A percentile compares a stretch with the other conserved stretches of the same genome.
Evolutionary conservation across 2,329 filamentous ascomycete genomes (phyloP).

Genomic region (Talaromyces sp.): DNA sequence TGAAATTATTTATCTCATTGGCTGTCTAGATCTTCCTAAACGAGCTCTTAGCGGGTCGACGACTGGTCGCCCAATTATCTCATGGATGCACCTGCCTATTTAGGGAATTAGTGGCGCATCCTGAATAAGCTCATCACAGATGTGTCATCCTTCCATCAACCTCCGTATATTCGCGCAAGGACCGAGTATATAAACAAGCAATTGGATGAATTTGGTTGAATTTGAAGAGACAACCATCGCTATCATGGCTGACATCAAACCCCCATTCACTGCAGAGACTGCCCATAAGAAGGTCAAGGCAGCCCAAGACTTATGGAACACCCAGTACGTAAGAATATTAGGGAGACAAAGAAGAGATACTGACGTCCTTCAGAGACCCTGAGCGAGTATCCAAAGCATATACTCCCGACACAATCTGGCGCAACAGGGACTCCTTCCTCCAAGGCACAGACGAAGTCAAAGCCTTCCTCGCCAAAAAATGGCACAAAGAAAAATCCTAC

Average conservation of each 20-base stretch:
- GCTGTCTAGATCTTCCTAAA: slow-evolving; percentile 19
- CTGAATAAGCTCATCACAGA: background rate
- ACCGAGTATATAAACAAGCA: background rate
- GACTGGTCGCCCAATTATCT: background rate
- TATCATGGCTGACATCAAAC: slow-evolving; percentile 47
- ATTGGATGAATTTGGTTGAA: too few relatives aligned
- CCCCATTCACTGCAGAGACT: slow-evolving; percentile 73
- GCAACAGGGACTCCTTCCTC: slow-evolving; percentile 72
- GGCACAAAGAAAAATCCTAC: slow-evolving; percentile 70
- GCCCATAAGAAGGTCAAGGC: slow-evolving; percentile 77
- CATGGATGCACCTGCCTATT: background rate
- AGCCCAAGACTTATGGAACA: slow-evolving; percentile 82
- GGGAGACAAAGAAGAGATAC: background rate
- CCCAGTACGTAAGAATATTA: slow-evolving; percentile 51
- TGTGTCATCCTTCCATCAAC: background rate
- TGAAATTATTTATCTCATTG: slow-evolving; percentile 10
- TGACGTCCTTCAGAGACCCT: slow-evolving; percentile 56
- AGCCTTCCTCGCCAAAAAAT: slow-evolving; percentile 69
- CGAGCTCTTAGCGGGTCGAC: background rate
- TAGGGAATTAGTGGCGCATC: background rate
- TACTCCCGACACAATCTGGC: slow-evolving; percentile 74
- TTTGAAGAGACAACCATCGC: background rate
- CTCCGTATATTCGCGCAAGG: background rate
- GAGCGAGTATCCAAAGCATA: slow-evolving; percentile 67
- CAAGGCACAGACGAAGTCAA: slow-evolving; percentile 66